Percentiles rank a stretch among this genome's conserved stretches.
Conservation (phyloP, 2,329 filamentous ascomycete genomes). For the Paraphoma chrysanthemicola region DNA sequence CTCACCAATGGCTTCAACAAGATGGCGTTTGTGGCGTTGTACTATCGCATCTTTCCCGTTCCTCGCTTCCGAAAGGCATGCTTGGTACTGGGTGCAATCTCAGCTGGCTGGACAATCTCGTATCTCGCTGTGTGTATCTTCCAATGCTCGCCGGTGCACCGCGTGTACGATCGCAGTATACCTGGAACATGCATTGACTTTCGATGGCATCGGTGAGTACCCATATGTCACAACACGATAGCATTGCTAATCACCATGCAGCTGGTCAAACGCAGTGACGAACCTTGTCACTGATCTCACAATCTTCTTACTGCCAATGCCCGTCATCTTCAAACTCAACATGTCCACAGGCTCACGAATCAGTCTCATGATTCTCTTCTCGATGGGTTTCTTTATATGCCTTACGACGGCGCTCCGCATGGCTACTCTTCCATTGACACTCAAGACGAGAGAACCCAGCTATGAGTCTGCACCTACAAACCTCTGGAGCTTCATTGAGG, state of each 20-base stretch:
- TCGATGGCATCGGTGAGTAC: constrained; percentile 27
- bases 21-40: constrained; percentile 31
- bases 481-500: constrained; percentile 38
- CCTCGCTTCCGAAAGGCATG: constrained; percentile 22
- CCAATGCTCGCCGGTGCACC: constrained; percentile 26
- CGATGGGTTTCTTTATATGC: constrained; percentile 36
- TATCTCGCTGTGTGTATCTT: constrained; percentile 28
- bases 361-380: constrained; percentile 30
- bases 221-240: neutral
- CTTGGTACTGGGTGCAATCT: constrained; percentile 19
- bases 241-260: neutral
- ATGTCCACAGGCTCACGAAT: constrained; percentile 26
- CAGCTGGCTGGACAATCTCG: constrained; percentile 21
- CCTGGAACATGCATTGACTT: constrained; percentile 30
- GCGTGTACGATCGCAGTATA: constrained; percentile 19
- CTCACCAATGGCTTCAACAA: constrained; percentile 35
- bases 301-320: constrained; percentile 31
- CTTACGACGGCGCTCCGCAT: constrained; percentile 34
- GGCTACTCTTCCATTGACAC: constrained; percentile 26
- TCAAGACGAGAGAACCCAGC: constrained; percentile 22
- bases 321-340: constrained; percentile 26
- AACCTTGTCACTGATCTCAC: constrained; percentile 29
- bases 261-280: constrained; percentile 25
- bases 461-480: constrained; percentile 35
- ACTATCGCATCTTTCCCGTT: constrained; percentile 32